These are phyloP conservation scores for Solanum hybrid DNA, from an alignment of 305 asterid species.

Conservation along the genomic window DNA sequence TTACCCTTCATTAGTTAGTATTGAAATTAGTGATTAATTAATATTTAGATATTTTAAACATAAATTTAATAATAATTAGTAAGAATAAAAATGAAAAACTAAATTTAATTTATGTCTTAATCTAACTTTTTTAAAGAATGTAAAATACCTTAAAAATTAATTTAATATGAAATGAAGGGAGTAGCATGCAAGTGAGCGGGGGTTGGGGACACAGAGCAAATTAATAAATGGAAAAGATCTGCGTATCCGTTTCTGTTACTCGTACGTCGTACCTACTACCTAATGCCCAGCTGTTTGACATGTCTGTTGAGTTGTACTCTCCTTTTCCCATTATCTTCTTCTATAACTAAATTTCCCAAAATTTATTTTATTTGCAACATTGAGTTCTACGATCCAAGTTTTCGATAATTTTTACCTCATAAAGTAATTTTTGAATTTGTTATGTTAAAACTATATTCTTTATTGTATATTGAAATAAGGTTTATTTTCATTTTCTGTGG, in stretches of 20 bases:
- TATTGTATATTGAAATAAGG: not conserved
- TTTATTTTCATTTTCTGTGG: not conserved
- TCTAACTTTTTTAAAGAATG: too few species aligned
- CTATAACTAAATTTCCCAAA: not conserved
- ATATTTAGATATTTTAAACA: too few species aligned
- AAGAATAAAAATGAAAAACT: too few species aligned
- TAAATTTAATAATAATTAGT: too few species aligned
- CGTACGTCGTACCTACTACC: conserved; percentile 45
- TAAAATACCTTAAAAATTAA: too few species aligned
- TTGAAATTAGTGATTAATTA: too few species aligned
- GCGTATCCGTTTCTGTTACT: conserved; percentile 20
- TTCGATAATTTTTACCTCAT: not conserved
- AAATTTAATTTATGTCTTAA: too few species aligned
- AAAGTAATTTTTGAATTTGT: not conserved
- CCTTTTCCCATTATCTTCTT: not conserved
- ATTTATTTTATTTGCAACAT: not conserved
- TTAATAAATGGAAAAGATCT: conserved; percentile 8
- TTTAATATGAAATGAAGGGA: too few species aligned
- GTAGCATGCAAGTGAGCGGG: not conserved
- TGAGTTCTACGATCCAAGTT: not conserved
- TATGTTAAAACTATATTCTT: not conserved
- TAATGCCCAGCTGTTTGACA: conserved; percentile 20
- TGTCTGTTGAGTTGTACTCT: conserved; percentile 6
- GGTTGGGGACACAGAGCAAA: not conserved
- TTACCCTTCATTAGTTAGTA: too few species aligned